A percentile compares a stretch with the other conserved stretches of the same genome.
Evolutionary conservation across 495 filamentous ascomycete species (phyloP).

Genomic region (Copromyces sp.): DNA sequence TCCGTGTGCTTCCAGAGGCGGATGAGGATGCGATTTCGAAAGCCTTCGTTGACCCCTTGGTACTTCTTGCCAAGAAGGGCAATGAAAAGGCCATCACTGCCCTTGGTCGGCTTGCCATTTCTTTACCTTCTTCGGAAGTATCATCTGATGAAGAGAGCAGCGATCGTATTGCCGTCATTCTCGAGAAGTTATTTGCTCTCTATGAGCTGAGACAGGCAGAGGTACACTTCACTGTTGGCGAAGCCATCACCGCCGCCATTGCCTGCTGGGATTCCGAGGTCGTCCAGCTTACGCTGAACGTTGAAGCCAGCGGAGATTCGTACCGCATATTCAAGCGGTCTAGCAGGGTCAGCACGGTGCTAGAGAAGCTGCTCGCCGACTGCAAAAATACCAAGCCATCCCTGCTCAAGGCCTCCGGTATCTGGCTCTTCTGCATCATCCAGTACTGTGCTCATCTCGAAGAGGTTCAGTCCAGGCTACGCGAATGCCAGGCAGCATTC

Average conservation of each 20-base stretch:
- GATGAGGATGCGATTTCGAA: slow-evolving; percentile 3
- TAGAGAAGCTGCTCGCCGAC: slow-evolving; percentile 60
- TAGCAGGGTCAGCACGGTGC: slow-evolving; percentile 39
- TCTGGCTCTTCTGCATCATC: slow-evolving; percentile 88
- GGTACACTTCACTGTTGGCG: slow-evolving; percentile 79
- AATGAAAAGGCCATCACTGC: slow-evolving; percentile 70
- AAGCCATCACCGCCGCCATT: slow-evolving; percentile 67
- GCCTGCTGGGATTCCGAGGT: slow-evolving; percentile 62
- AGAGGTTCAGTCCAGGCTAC: slow-evolving; percentile 59
- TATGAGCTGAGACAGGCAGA: slow-evolving; percentile 79
- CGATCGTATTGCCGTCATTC: slow-evolving; percentile 33
- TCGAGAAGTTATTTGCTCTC: slow-evolving; percentile 56
- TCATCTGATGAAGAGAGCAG: slow-evolving; percentile 7
- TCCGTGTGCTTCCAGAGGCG: slow-evolving; percentile 11
- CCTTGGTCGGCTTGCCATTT: slow-evolving; percentile 56
- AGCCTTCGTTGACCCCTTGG: slow-evolving; percentile 46
- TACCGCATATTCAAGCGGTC: slow-evolving; percentile 29
- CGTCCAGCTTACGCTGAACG: slow-evolving; percentile 40
- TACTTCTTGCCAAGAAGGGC: slow-evolving; percentile 60
- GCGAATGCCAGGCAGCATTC: slow-evolving; percentile 78
- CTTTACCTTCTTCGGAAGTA: slow-evolving; percentile 25
- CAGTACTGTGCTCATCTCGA: slow-evolving; percentile 73
- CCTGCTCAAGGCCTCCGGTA: slow-evolving; percentile 76
- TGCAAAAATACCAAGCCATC: slow-evolving; percentile 78
- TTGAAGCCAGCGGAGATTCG: slow-evolving; percentile 24